Evolutionary conservation across 306 rosid species (phyloP).

Genomic region (Quercus cerris): DNA sequence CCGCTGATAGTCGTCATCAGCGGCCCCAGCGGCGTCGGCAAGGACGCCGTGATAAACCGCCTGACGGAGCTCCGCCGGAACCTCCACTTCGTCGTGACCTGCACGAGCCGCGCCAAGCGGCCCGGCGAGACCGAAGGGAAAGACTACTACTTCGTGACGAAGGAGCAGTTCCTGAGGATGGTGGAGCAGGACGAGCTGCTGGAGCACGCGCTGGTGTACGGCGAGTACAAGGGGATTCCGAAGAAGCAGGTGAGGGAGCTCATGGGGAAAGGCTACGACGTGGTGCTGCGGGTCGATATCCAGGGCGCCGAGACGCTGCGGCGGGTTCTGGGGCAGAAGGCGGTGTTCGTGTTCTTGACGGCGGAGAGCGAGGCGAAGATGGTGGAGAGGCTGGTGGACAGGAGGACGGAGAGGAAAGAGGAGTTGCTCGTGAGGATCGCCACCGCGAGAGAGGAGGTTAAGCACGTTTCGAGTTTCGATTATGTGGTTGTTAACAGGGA

Average conservation of each 20-base stretch:
- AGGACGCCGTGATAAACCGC: slow-evolving; percentile 67
- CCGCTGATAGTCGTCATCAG: slow-evolving; percentile 76
- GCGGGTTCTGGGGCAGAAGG: slow-evolving; percentile 64
- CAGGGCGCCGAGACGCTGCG: slow-evolving; percentile 87
- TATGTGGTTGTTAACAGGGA: slow-evolving; percentile 84
- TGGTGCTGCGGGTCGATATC: slow-evolving; percentile 80
- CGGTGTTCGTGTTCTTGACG: slow-evolving; percentile 65
- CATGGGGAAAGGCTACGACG: slow-evolving; percentile 70
- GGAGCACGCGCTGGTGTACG: slow-evolving; percentile 86
- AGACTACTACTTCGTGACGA: slow-evolving; percentile 69
- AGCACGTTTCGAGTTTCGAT: slow-evolving; percentile 66
- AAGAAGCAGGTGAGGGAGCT: slow-evolving; percentile 76
- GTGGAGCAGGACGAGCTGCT: slow-evolving; percentile 62
- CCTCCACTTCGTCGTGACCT: slow-evolving; percentile 83
- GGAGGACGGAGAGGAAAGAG: slow-evolving; percentile 80
- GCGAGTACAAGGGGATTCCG: slow-evolving; percentile 91
- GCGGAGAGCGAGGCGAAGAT: slow-evolving; percentile 78
- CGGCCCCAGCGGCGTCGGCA: slow-evolving; percentile 97
- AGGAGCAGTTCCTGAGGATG: slow-evolving; percentile 68
- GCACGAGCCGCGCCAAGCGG: slow-evolving; percentile 65
- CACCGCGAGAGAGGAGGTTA: slow-evolving; percentile 88
- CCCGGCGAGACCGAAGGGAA: slow-evolving; percentile 62
- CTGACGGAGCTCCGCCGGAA: slow-evolving; percentile 49
- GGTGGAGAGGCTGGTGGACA: slow-evolving; percentile 79
- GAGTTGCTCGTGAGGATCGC: slow-evolving; percentile 72